phyloP scores from a whole-genome alignment of 106 monocot genomes.

The Narthecium ossifragum region DNA sequence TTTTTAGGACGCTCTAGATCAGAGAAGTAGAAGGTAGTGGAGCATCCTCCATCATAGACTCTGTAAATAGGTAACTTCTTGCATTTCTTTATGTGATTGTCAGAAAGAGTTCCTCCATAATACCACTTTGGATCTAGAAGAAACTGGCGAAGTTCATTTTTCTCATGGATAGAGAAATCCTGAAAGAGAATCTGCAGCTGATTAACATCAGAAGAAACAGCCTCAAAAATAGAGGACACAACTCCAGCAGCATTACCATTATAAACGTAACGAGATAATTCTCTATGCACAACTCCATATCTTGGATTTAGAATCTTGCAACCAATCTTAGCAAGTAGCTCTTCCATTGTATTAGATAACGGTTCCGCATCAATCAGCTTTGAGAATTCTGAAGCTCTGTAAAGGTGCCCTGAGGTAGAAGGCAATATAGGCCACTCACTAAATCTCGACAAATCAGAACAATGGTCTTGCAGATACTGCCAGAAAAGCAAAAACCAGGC shows the following conservation, averaged over 20 bases:
- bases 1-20: constrained; percentile 50
- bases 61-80: constrained; percentile 74
- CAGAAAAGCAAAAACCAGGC: constrained; percentile 90
- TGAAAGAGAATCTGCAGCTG: constrained; percentile 36
- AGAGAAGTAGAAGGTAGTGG: constrained; percentile 34
- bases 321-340: constrained; percentile 64
- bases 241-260: constrained; percentile 68
- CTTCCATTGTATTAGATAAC: constrained; percentile 46
- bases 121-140: constrained; percentile 91
- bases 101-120: constrained; percentile 49
- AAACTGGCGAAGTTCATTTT: constrained; percentile 69
- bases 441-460: constrained; percentile 65
- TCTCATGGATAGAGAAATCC: constrained; percentile 46
- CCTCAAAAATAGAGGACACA: constrained; percentile 64
- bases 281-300: constrained; percentile 46
- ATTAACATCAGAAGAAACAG: constrained; percentile 25
- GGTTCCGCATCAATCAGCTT: constrained; percentile 57
- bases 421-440: constrained; percentile 93
- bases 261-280: constrained; percentile 61
- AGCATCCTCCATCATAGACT: constrained; percentile 39
- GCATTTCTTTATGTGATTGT: constrained; percentile 50
- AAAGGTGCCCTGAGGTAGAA: constrained; percentile 70
- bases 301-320: constrained; percentile 71
- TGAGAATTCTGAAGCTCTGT: constrained; percentile 60
- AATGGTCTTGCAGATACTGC: constrained; percentile 57